A percentile compares a stretch with the other conserved stretches of the same genome.
phyloP scores from a whole-genome alignment of 352 stramenopile species.

The Phytophthora pisi region DNA sequence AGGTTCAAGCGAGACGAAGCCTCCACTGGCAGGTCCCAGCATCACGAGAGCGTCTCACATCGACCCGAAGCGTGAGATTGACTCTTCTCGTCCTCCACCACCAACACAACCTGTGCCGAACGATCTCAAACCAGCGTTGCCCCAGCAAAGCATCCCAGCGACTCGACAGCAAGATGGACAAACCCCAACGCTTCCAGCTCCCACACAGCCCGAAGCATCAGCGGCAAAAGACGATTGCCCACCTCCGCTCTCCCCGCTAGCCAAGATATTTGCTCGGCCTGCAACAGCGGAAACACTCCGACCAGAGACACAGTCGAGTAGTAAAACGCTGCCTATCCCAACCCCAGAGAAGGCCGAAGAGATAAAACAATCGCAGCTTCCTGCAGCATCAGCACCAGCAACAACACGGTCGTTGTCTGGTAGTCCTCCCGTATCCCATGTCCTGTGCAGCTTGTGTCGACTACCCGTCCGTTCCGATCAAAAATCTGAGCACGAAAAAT shows the following conservation, averaged over 20 bases:
- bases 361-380: background rate
- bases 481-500: slow-evolving; percentile 58
- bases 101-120: background rate
- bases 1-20: background rate
- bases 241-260: slow-evolving; percentile 25
- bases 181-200: background rate
- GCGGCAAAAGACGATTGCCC: slow-evolving; percentile 4
- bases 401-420: background rate
- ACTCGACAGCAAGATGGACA: background rate
- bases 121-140: background rate
- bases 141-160: background rate
- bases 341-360: background rate
- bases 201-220: background rate
- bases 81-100: background rate
- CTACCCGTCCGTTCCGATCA: slow-evolving; percentile 56
- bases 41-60: background rate
- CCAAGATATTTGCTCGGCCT: slow-evolving; percentile 30
- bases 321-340: background rate
- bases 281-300: background rate
- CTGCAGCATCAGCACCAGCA: slow-evolving; percentile 5
- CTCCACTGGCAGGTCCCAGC: background rate
- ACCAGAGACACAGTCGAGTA: slow-evolving; percentile 1
- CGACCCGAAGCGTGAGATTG: background rate
- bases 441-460: slow-evolving; percentile 53
- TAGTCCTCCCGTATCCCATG: slow-evolving; percentile 25